Conservation (phyloP, 208 protist genomes). For the Trypanosoma mega region DNA sequence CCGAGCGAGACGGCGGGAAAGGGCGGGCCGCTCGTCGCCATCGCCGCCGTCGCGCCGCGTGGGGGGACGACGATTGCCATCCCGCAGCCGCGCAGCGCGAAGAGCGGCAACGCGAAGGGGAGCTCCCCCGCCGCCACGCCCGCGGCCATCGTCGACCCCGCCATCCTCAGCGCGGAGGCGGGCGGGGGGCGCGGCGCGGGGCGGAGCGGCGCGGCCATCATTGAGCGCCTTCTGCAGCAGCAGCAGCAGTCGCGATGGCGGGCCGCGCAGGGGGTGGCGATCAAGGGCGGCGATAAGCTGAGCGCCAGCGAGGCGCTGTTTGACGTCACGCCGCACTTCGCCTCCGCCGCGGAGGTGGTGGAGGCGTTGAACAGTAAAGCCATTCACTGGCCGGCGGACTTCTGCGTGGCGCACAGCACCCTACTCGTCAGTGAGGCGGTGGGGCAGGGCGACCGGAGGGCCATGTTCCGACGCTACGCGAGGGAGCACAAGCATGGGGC, state of each 20-base stretch:
- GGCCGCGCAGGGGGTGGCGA: constrained; percentile 40
- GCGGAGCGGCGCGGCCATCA: constrained; percentile 21
- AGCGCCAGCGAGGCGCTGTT: constrained; percentile 47
- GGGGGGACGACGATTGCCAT: constrained; percentile 62
- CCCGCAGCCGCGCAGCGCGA: constrained; percentile 81
- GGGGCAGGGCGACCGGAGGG: constrained; percentile 50
- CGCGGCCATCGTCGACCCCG: constrained; percentile 60
- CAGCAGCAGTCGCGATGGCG: constrained; percentile 61
- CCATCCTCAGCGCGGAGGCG: constrained; percentile 76
- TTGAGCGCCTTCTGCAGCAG: constrained; percentile 35
- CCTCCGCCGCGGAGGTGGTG: constrained; percentile 47
- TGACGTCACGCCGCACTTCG: constrained; percentile 65
- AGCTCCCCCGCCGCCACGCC: constrained; percentile 39
- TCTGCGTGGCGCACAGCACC: constrained; percentile 71
- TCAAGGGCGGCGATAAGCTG: constrained; percentile 82
- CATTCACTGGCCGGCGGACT: constrained; percentile 80
- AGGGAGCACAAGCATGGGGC: constrained; percentile 57
- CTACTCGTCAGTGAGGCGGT: constrained; percentile 70
- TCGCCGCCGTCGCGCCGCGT: constrained; percentile 37
- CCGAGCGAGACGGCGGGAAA: constrained; percentile 35
- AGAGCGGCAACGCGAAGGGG: constrained; percentile 57
- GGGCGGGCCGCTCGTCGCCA: constrained; percentile 35
- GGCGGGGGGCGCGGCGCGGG: constrained; percentile 13
- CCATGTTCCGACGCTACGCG: constrained; percentile 70
- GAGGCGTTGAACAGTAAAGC: constrained; percentile 65